Percentiles rank a stretch among this genome's conserved stretches.
These are phyloP conservation scores for Boletus fagicola DNA, from an alignment of 768 basidiomycete genomes.

Conservation along the genomic window DNA sequence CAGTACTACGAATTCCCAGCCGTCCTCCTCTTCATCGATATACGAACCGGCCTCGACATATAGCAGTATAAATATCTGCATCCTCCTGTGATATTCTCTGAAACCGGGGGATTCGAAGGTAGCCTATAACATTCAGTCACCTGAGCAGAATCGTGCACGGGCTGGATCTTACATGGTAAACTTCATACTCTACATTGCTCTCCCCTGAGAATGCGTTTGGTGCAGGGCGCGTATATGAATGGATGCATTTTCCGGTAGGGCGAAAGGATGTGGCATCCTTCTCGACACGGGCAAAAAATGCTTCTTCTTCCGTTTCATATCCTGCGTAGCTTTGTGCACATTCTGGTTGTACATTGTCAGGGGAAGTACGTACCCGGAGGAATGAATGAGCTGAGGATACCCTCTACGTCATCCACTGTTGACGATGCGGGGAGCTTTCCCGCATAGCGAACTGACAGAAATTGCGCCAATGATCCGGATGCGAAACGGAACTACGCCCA, in stretches of 20 bases:
- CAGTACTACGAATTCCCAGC: constrained; percentile 91
- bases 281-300: constrained; percentile 70
- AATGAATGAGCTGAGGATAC: constrained; percentile 71
- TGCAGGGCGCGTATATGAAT: constrained; percentile 68
- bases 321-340: constrained; percentile 38
- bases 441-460: constrained; percentile 65
- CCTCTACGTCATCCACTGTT: constrained; percentile 86
- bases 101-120: constrained; percentile 88
- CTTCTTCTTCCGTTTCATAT: constrained; percentile 63
- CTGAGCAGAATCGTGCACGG: neutral
- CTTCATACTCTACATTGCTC: constrained; percentile 76
- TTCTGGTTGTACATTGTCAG: constrained; percentile 1
- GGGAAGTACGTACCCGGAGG: constrained; percentile 51
- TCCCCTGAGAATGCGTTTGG: constrained; percentile 44
- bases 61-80: constrained; percentile 92
- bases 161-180: constrained; percentile 72
- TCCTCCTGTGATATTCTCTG: constrained; percentile 82
- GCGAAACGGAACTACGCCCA: constrained; percentile 69
- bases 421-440: constrained; percentile 61
- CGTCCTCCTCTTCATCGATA: constrained; percentile 89
- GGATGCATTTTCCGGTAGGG: constrained; percentile 73
- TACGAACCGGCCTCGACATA: constrained; percentile 97
- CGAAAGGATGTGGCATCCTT: constrained; percentile 74
- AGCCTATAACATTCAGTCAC: constrained; percentile 44
- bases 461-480: constrained; percentile 81